Base-by-base conservation (phyloP, 2,329 filamentous ascomycete species). In the Verticillium klebahnii region DNA sequence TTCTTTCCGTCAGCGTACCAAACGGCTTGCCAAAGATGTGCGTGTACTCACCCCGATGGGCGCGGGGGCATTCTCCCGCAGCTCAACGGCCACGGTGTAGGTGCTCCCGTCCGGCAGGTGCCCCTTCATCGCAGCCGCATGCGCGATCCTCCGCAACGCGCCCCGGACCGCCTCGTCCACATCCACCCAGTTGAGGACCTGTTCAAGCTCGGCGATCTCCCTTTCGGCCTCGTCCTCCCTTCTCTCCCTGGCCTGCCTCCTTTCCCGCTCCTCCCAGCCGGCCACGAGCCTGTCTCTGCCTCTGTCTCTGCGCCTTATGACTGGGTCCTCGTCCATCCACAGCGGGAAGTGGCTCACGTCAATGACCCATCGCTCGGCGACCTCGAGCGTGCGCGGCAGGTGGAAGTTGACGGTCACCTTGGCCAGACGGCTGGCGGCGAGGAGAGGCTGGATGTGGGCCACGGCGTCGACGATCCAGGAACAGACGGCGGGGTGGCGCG, bases 381-480 rank as follows among this genome's bases (percentile, higher is more conserved):
- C 81, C 1, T 69, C 70, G 37, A 77, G 71, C 0, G 71, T 69
- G 5, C 59, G 60, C 2, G 73, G 69, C 1, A 73, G 72, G 61
- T 83, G 82, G 62, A 86, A 70, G 5, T 81, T 80, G 52, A 86
- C 69, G 36, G 77, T 81, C 56, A 85, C 73, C 59, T 79, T 77
- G 29, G 77, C 72, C 15, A 80, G 82, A 56, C 74, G 63, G 31
- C 81, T 83, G 11, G 80, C 83, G 57, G 90, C 82, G 39, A 97
- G 81, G 76, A 96, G 89, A 3, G 79, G 80, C 63, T 85, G 82
- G 25, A 93, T 85, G 39, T 92, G 89, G 65, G 87, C 79, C 52
- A 95, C 85, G 67, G 93, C 92, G 73, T 95, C 90, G 71, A 83
- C 85, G 75, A 97, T 87, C 90, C 93, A 97, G 69, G 86, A 80